These are phyloP conservation scores for Setaria italica DNA, from an alignment of 202 grass and related monocot genomes.

Conservation along the genomic window DNA sequence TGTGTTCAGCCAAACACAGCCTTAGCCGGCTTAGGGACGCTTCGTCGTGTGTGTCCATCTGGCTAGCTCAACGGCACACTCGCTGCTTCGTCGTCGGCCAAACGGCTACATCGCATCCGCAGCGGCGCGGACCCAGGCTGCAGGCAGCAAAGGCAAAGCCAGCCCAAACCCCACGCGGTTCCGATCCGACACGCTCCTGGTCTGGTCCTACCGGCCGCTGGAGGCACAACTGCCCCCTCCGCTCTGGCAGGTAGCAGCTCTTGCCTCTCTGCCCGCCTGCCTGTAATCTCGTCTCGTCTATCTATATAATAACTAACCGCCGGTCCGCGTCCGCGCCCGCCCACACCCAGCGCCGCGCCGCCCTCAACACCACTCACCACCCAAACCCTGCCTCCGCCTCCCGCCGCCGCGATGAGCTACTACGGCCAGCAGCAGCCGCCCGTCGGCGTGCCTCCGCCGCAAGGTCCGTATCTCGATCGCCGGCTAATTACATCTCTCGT, in stretches of 20 bases:
- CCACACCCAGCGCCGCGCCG: background rate
- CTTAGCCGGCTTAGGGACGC: too few species aligned
- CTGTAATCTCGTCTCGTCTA: background rate
- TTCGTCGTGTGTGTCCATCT: background rate
- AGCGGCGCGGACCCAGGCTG: too few species aligned
- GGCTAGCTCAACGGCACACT: background rate
- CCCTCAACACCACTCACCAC: background rate
- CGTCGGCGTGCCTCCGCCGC: constrained; percentile 74
- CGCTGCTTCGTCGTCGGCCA: background rate
- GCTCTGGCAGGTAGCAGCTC: background rate
- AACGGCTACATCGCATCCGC: background rate
- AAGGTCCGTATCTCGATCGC: constrained; percentile 53
- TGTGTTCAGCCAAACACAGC: too few species aligned
- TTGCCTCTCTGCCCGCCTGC: background rate
- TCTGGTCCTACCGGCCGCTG: background rate
- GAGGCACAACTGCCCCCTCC: background rate
- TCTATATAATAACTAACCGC: constrained; percentile 4
- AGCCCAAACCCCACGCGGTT: background rate
- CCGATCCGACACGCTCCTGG: background rate
- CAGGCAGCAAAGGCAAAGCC: background rate
- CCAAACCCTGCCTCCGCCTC: background rate
- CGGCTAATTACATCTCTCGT: background rate
- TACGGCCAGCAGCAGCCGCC: constrained; percentile 79
- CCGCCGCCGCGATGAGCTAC: constrained; percentile 71
- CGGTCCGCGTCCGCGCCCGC: background rate